These are phyloP conservation scores for Pleurostoma richardsiae DNA, from an alignment of 2,329 filamentous ascomycete genomes.

Conservation along the genomic window DNA sequence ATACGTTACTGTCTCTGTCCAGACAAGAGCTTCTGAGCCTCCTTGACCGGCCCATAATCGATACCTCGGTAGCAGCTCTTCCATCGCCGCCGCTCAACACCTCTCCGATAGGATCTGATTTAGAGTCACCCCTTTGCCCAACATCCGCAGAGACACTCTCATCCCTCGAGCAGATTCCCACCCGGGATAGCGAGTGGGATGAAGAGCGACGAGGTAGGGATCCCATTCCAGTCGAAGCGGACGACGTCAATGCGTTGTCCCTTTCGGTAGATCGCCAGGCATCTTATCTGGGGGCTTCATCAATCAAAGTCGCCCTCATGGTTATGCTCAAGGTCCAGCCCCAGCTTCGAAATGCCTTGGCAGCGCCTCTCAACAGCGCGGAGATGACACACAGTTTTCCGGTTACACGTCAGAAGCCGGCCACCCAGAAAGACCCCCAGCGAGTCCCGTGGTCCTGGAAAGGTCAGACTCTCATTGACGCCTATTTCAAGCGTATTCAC, in stretches of 20 bases:
- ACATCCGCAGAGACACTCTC: conserved; percentile 43
- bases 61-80: conserved; percentile 32
- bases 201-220: conserved; percentile 54
- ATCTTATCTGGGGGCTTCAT: conserved; percentile 69
- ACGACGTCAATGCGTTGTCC: conserved; percentile 68
- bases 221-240: conserved; percentile 57
- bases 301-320: conserved; percentile 68
- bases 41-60: conserved; percentile 39
- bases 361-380: conserved; percentile 39
- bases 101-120: conserved; percentile 40
- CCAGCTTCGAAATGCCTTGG: conserved; percentile 36
- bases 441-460: conserved; percentile 56
- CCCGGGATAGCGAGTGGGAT: conserved; percentile 60
- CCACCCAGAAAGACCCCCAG: conserved; percentile 40
- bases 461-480: conserved; percentile 64
- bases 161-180: conserved; percentile 64
- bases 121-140: conserved; percentile 43
- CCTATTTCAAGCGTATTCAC: conserved; percentile 72
- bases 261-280: conserved; percentile 52
- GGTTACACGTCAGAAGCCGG: conserved; percentile 33
- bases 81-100: conserved; percentile 50
- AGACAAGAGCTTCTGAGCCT: conserved; percentile 56
- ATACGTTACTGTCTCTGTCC: conserved; percentile 46
- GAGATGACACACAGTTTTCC: conserved; percentile 41
- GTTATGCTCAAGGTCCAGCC: conserved; percentile 60